These are phyloP conservation scores for Aspergillus ruber DNA, from an alignment of 2,329 filamentous ascomycete genomes.

Conservation along the genomic window DNA sequence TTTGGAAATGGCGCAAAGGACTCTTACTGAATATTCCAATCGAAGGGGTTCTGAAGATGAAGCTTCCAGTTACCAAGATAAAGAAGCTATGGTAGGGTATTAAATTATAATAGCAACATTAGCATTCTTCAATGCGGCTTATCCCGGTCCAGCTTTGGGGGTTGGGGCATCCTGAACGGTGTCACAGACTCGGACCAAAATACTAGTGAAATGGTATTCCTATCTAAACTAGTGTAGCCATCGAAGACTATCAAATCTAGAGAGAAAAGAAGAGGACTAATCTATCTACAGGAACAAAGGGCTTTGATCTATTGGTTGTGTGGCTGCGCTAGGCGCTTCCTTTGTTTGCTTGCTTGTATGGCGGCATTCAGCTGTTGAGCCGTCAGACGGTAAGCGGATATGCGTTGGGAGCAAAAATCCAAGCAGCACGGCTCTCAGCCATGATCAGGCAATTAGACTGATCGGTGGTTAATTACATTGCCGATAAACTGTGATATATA, in stretches of 20 bases:
- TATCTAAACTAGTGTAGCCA: no score
- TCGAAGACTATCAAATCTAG: no score
- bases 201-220: no score
- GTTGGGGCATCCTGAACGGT: not conserved
- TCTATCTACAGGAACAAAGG: no score
- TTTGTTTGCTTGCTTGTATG: no score
- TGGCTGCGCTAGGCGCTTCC: no score
- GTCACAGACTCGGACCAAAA: no score
- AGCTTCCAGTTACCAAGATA: not conserved
- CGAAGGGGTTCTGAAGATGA: not conserved
- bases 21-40: not conserved
- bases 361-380: no score
- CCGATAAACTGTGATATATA: no score
- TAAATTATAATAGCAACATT: not conserved
- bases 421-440: not conserved
- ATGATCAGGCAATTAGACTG: not conserved
- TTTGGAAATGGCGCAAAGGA: not conserved
- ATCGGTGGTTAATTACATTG: no score
- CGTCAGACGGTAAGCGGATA: not conserved
- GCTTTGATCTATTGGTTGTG: no score
- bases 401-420: not conserved
- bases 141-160: not conserved
- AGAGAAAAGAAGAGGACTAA: no score
- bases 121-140: not conserved
- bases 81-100: not conserved